Evolutionary conservation across 208 protist genomes (phyloP), one percentile per base, ranked within the genome.

Genomic region (Strigomonas culicis): DNA sequence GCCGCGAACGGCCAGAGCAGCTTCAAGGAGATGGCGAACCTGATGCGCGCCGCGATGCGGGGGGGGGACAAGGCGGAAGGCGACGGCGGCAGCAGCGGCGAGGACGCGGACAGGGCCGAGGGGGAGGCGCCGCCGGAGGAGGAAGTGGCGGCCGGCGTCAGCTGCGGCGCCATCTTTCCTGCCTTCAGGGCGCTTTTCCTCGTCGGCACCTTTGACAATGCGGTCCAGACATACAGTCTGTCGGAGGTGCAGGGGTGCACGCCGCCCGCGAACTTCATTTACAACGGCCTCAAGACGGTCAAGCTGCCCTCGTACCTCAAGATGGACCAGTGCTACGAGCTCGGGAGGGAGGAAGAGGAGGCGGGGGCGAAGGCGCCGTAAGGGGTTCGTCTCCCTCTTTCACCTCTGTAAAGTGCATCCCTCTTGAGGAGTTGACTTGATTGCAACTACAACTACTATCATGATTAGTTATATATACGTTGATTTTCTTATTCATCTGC

Each of bases 261-360:
- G 53, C 70, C 69, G 4, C 88, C 88, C 8, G 49, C 66, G 6
- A 76, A 84, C 63, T 94, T 80, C 52, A 59, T 94, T 7, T 94
- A 88, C 68, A 84, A 92, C 34, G 88, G 88, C 13, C 66, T 76
- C 59, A 91, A 90, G 66, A 94, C 88, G 6, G 76, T 94, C 61
- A 73, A 63, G 4, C 63, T 90, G 30, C 68, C 74, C 49, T 24
- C 49, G 22, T 66, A 68, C 24, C 68, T 80, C 56, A 58, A 63
- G 6, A 69, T 72, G 46, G 74, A 80, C n/a, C 70, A 68, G 17
- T 76, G 74, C 34, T 49, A 55, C 17, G 60, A 57, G 51, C 25
- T 75, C 55, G 62, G 52, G 28, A 49, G 31, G 41, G n/a, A 8
- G 31, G 28, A 15, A n/a, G 19, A 17, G 52, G 25, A 31, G 52